phyloP scores from a whole-genome alignment of 768 basidiomycete species.

The Boletus fagicola region DNA sequence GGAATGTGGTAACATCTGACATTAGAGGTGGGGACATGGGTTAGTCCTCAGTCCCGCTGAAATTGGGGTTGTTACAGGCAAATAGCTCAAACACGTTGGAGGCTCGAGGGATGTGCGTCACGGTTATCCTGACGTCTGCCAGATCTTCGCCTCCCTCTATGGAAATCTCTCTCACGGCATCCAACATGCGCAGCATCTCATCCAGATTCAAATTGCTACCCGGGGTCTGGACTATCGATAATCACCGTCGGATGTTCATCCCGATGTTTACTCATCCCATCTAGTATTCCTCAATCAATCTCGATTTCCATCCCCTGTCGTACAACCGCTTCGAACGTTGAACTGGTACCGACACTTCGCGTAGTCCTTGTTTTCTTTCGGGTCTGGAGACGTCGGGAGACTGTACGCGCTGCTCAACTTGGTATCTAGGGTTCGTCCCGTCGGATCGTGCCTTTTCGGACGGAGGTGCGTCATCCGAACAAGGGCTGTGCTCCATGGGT shows the following conservation, averaged over 20 bases:
- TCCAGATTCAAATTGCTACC: neutral
- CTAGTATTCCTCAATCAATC: slow-evolving; percentile 9
- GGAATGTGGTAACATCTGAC: neutral
- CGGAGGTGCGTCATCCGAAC: neutral
- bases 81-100: neutral
- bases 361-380: neutral
- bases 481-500: neutral
- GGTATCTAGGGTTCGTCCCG: neutral
- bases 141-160: neutral
- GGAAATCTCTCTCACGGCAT: neutral
- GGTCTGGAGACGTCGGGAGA: no score
- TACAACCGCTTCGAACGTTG: slow-evolving; percentile 3
- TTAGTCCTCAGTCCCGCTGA: neutral
- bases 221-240: neutral
- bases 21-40: neutral
- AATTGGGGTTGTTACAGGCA: no score
- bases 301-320: slow-evolving; percentile 10
- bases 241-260: neutral
- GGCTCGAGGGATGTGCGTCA: slow-evolving; percentile 4
- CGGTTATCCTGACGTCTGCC: neutral
- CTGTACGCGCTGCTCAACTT: neutral
- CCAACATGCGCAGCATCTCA: neutral
- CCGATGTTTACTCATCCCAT: neutral
- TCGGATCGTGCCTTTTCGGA: neutral
- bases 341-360: neutral